These are phyloP conservation scores for Neofusicoccum kwambonambiense DNA, from an alignment of 2,329 filamentous ascomycete species.

Conservation along the genomic window DNA sequence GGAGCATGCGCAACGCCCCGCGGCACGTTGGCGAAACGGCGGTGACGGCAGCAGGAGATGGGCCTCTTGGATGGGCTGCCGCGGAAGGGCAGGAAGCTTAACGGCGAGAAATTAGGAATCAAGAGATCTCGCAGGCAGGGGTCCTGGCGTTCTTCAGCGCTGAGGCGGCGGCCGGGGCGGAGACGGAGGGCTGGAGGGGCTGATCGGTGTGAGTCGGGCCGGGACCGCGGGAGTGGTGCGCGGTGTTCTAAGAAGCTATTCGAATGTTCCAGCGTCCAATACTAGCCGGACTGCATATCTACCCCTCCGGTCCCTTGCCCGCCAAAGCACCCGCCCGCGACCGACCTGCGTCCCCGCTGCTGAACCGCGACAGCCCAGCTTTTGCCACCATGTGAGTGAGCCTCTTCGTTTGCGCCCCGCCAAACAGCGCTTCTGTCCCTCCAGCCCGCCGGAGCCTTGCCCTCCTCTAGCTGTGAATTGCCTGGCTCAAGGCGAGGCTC, in stretches of 20 bases:
- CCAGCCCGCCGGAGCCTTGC: not conserved
- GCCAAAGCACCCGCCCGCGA: not conserved
- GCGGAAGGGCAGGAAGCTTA: not conserved
- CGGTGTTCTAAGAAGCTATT: conserved; percentile 13
- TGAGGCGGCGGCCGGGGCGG: not conserved
- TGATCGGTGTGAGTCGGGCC: not conserved
- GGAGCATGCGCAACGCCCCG: not conserved
- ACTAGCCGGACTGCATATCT: conserved; percentile 1
- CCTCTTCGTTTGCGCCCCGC: not conserved
- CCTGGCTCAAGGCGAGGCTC: no score
- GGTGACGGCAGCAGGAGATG: not conserved
- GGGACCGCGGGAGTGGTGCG: conserved; percentile 4
- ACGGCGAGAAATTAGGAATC: no score
- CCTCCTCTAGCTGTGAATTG: no score
- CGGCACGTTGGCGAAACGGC: not conserved
- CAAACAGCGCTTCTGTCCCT: not conserved
- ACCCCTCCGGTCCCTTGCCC: conserved; percentile 8
- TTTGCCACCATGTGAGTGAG: not conserved
- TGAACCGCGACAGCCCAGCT: not conserved
- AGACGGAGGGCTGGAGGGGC: not conserved
- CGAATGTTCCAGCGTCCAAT: conserved; percentile 14
- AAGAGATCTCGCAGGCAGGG: no score
- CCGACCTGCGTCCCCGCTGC: not conserved
- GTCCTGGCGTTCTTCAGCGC: not conserved
- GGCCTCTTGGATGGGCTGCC: not conserved